Percentiles rank a stretch among this genome's conserved stretches.
phyloP scores from a whole-genome alignment of 345 rosid genomes.

The Adansonia digitata region DNA sequence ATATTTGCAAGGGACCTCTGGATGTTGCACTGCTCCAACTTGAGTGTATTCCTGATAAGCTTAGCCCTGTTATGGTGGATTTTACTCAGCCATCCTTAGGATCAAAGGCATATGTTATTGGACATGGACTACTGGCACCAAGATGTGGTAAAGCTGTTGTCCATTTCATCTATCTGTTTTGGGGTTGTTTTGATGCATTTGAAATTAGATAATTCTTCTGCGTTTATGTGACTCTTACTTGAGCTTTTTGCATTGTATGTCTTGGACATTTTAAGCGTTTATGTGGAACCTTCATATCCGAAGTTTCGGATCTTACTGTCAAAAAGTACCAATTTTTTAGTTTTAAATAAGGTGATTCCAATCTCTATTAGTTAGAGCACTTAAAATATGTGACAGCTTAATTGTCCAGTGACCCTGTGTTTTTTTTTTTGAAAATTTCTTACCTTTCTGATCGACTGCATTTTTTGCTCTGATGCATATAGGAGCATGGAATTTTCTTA shows the following conservation, averaged over 20 bases:
- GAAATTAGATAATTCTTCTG: neutral
- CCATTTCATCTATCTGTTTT: conserved; percentile 11
- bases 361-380: neutral
- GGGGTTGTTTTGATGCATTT: conserved; percentile 3
- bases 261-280: neutral
- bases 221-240: neutral
- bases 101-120: conserved; percentile 67
- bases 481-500: neutral
- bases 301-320: conserved; percentile 23
- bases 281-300: neutral
- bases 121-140: conserved; percentile 17
- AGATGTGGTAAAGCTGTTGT: conserved; percentile 54
- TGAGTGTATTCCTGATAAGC: conserved; percentile 47
- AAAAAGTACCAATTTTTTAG: neutral
- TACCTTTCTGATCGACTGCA: neutral
- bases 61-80: conserved; percentile 47
- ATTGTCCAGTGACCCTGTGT: neutral
- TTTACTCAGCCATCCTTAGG: conserved; percentile 57
- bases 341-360: neutral
- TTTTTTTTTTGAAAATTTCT: neutral
- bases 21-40: conserved; percentile 86
- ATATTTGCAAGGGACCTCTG: conserved; percentile 68
- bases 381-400: neutral
- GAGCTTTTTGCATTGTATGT: neutral
- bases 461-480: conserved; percentile 4